A percentile compares a stretch with the other conserved stretches of the same genome.
Conservation (phyloP, 176 grass and related monocot species). For the Rhipidocladum racemiflorum region DNA sequence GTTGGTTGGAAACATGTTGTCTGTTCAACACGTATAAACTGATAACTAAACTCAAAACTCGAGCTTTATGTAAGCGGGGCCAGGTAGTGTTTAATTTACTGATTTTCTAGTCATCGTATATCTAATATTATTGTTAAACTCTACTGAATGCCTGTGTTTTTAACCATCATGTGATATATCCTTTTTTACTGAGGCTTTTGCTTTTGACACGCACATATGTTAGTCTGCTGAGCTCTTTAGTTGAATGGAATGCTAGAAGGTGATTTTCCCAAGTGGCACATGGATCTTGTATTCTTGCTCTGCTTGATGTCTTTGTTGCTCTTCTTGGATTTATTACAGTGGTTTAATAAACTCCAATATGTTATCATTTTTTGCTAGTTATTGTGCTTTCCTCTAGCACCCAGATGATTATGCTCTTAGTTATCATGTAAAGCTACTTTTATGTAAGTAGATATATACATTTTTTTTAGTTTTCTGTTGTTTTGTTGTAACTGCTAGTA, state of each 20-base stretch:
- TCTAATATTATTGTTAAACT: neutral
- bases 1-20: neutral
- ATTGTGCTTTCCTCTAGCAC: neutral
- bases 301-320: neutral
- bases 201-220: neutral
- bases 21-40: neutral
- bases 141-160: neutral
- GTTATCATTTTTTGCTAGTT: neutral
- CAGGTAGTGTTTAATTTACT: neutral
- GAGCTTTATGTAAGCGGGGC: neutral
- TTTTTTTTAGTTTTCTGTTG: neutral
- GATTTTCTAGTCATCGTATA: neutral
- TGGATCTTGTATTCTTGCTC: neutral
- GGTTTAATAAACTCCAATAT: neutral
- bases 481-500: conserved; percentile 5
- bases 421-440: neutral
- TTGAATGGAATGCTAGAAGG: neutral
- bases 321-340: neutral
- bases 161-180: neutral
- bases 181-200: neutral
- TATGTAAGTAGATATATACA: neutral
- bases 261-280: neutral
- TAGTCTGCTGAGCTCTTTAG: neutral
- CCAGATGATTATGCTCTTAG: neutral
- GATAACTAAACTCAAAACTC: neutral